Percentiles rank a stretch among this genome's conserved stretches.
These are phyloP conservation scores for Penicillium sp. DNA, from an alignment of 2,329 filamentous ascomycete genomes.

Conservation along the genomic window DNA sequence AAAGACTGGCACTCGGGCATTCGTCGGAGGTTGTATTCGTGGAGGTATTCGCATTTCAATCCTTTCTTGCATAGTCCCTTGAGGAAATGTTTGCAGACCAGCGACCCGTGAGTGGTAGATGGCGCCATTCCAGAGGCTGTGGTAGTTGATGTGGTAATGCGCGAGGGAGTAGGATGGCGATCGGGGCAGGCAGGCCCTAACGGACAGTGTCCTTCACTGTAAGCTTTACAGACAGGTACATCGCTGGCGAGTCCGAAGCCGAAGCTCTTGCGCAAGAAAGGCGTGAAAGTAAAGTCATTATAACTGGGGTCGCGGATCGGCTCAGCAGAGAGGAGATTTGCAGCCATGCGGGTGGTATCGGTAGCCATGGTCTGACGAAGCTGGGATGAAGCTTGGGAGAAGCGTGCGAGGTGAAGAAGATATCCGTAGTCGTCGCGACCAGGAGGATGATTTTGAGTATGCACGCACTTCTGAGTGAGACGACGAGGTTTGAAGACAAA, in stretches of 20 bases:
- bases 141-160: slow-evolving; percentile 44
- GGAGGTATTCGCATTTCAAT: slow-evolving; percentile 92
- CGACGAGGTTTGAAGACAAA: not conserved
- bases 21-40: slow-evolving; percentile 96
- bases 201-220: slow-evolving; percentile 79
- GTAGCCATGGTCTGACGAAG: slow-evolving; percentile 29
- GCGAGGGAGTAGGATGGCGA: slow-evolving; percentile 61
- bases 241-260: slow-evolving; percentile 77
- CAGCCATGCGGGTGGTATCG: slow-evolving; percentile 33
- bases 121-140: slow-evolving; percentile 42
- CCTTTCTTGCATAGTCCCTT: slow-evolving; percentile 97
- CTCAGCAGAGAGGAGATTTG: slow-evolving; percentile 36
- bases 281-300: slow-evolving; percentile 77
- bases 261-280: slow-evolving; percentile 78
- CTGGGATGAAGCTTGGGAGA: not conserved
- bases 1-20: slow-evolving; percentile 99
- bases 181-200: slow-evolving; percentile 80
- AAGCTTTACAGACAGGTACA: slow-evolving; percentile 79
- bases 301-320: slow-evolving; percentile 37
- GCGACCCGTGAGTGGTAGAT: slow-evolving; percentile 47
- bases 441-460: not conserved
- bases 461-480: not conserved
- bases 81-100: slow-evolving; percentile 99
- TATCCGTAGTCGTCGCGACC: not conserved
- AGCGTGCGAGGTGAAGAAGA: not conserved